These are phyloP conservation scores for Davidsoniella virescens DNA, from an alignment of 2,329 filamentous ascomycete species.

Conservation along the genomic window DNA sequence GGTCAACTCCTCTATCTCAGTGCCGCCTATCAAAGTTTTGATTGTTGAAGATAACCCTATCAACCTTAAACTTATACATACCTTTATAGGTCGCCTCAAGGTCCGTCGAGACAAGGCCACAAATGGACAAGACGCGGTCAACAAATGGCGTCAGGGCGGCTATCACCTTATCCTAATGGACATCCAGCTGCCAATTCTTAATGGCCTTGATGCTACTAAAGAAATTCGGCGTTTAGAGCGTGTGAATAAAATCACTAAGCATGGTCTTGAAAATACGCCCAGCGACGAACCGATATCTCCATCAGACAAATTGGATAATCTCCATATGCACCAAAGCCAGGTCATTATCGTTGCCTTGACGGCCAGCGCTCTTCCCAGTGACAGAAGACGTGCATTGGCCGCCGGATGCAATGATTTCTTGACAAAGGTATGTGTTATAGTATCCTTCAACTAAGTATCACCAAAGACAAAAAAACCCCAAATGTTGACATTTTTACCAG, in stretches of 20 bases:
- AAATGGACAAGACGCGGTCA: slow-evolving; percentile 84
- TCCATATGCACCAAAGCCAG: slow-evolving; percentile 73
- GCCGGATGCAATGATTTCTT: slow-evolving; percentile 97
- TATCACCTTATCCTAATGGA: slow-evolving; percentile 98
- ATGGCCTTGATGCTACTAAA: slow-evolving; percentile 80
- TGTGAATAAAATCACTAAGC: slow-evolving; percentile 60
- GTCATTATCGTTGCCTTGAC: slow-evolving; percentile 97
- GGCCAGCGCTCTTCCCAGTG: slow-evolving; percentile 83
- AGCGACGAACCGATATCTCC: slow-evolving; percentile 28
- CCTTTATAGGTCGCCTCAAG: slow-evolving; percentile 89
- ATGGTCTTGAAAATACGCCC: not conserved
- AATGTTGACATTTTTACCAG: slow-evolving; percentile 26
- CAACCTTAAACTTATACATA: slow-evolving; percentile 82
- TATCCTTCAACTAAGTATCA: not conserved
- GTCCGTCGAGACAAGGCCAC: slow-evolving; percentile 95
- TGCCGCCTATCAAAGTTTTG: slow-evolving; percentile 90
- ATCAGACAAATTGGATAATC: slow-evolving; percentile 53
- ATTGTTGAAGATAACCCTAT: slow-evolving; percentile 99
- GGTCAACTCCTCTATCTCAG: slow-evolving; percentile 19
- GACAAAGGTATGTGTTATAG: slow-evolving; percentile 55
- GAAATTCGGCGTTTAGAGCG: slow-evolving; percentile 84
- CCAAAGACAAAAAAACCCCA: not conserved
- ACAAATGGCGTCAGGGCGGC: slow-evolving; percentile 80
- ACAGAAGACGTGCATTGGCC: slow-evolving; percentile 84
- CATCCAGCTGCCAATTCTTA: slow-evolving; percentile 95